Evolutionary conservation across 1,139 yeast genomes (phyloP).

Genomic region (Pichia sp.): DNA sequence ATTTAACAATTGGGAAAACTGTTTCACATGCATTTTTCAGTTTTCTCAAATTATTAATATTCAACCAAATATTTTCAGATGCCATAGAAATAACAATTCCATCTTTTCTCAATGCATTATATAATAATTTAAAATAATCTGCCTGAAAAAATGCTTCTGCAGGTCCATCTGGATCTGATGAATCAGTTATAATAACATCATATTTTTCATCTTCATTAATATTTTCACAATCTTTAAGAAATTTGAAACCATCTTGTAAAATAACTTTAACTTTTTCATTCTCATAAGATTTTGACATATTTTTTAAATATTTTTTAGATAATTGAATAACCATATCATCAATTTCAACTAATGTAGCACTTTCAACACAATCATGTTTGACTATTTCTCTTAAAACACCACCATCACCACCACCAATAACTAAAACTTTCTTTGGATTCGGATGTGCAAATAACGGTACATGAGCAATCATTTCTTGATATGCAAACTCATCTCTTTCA

Average conservation of each 20-base stretch:
- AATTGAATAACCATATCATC: slow-evolving; percentile 85
- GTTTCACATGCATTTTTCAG: slow-evolving; percentile 54
- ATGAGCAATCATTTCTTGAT: slow-evolving; percentile 94
- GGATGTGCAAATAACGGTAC: slow-evolving; percentile 87
- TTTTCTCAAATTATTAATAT: slow-evolving; percentile 56
- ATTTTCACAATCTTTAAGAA: slow-evolving; percentile 45
- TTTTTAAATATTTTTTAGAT: slow-evolving; percentile 77
- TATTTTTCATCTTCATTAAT: slow-evolving; percentile 30
- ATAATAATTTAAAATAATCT: slow-evolving; percentile 68
- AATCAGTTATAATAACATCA: slow-evolving; percentile 91
- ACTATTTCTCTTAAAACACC: slow-evolving; percentile 91
- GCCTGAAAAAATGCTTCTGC: slow-evolving; percentile 89
- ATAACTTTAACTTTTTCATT: slow-evolving; percentile 80
- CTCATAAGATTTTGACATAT: slow-evolving; percentile 63
- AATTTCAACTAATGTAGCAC: slow-evolving; percentile 85
- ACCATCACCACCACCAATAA: slow-evolving; percentile 96
- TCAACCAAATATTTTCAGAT: slow-evolving; percentile 91
- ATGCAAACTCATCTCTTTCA: slow-evolving; percentile 90
- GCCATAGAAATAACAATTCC: slow-evolving; percentile 76
- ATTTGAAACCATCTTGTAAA: slow-evolving; percentile 90
- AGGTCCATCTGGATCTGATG: slow-evolving; percentile 98
- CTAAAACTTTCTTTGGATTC: slow-evolving; percentile 81
- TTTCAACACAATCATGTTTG: slow-evolving; percentile 76
- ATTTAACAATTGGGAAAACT: slow-evolving; percentile 77
- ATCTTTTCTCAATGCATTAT: slow-evolving; percentile 54